Conservation (phyloP, 441 rosid genomes). For the Populus hybrid region DNA sequence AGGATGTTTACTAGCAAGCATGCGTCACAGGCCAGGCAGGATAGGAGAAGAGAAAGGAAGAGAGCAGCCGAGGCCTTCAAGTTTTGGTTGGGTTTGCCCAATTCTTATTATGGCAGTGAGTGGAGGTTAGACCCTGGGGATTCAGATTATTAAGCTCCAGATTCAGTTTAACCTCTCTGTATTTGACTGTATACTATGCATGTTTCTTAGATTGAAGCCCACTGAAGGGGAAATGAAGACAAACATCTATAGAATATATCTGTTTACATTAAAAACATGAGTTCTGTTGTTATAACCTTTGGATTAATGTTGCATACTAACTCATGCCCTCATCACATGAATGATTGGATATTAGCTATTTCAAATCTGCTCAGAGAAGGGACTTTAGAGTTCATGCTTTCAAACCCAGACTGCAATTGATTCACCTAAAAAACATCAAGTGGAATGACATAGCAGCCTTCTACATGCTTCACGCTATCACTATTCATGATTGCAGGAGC, state of each 20-base stretch:
- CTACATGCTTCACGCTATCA: too few relatives aligned
- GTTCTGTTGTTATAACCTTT: background rate
- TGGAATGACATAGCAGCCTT: too few relatives aligned
- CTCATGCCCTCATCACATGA: background rate
- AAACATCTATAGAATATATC: background rate
- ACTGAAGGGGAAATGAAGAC: background rate
- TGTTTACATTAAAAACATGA: background rate
- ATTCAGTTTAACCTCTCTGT: background rate
- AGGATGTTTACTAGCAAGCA: conserved; percentile 96
- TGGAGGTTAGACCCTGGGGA: conserved; percentile 56
- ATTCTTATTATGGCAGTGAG: conserved; percentile 81
- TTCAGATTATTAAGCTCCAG: conserved; percentile 19
- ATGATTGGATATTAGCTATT: too few relatives aligned
- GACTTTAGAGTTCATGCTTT: background rate
- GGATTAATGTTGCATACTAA: background rate
- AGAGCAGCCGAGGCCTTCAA: conserved; percentile 97
- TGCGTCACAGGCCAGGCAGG: conserved; percentile 85
- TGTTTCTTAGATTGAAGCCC: conserved; percentile 12
- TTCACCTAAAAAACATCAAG: too few relatives aligned
- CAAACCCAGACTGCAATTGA: background rate
- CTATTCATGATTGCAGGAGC: too few relatives aligned
- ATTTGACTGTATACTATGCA: conserved; percentile 20
- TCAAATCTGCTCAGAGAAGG: background rate
- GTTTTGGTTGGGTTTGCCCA: conserved; percentile 77
- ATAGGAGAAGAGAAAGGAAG: conserved; percentile 73